Evolutionary conservation across 2,329 filamentous ascomycete genomes (phyloP), one percentile per base, ranked within the genome.

Genomic region (Botryotinia convoluta): DNA sequence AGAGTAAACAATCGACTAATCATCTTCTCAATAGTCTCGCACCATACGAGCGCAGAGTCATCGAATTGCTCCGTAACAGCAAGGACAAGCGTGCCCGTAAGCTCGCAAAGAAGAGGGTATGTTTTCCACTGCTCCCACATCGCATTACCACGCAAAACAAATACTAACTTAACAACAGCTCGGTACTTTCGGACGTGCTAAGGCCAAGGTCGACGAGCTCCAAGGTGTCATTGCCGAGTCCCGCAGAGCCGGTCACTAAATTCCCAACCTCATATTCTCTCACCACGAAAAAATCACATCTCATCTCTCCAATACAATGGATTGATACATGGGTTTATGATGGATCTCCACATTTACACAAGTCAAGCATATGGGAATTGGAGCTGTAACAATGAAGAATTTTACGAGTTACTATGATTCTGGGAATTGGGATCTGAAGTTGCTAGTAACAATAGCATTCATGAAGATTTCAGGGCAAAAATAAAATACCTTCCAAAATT

Each of bases 141-240:
- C 45, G 54, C 5, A 44, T 42, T 22, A 35, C 18, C 5, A 29
- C 26, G 45, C 4, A 4, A 22, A 70, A 48, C 39, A 63, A 51
- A 29, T 51, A 67, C 73, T 77, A 67, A 76, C 68, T 18, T 22
- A 42, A 57, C 7, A 20, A 77, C 78, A 96, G 92, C 95, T 99
- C 89, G 96, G 96, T 85, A 98, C 96, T 82, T 98, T 98, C 87
- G 93, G 93, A 84, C 95, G 96, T 86, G 95, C 95, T 84, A 99
- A 99, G 95, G 92, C 90, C 85, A 99, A 99, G 95, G 96, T 99
- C 81, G 96, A 99, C 85, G 95, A 98, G 89, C 94, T 99, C 88
- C 93, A 94, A 88, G 91, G 93, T 83, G 93, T 99, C 86, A 99
- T 99, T 84, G 94, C 95, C 83, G 96, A 98, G 89, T 92, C 95